Percentiles rank a stretch among this genome's conserved stretches.
These are phyloP conservation scores for Baudoinia panamericana DNA, from an alignment of 495 filamentous ascomycete species.

Conservation along the genomic window DNA sequence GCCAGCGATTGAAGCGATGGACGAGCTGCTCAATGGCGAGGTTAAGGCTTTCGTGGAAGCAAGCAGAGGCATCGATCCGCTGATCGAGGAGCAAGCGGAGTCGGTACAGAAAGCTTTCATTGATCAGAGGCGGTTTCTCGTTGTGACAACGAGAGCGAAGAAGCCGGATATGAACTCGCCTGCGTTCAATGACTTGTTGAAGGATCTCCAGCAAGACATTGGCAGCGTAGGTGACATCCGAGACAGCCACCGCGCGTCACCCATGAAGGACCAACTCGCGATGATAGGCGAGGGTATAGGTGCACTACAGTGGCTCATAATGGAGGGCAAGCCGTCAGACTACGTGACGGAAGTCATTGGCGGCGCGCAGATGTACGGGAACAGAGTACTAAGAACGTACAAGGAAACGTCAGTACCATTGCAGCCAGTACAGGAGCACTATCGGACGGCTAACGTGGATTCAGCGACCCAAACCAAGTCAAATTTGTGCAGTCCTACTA, in stretches of 20 bases:
- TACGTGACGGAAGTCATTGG: constrained; percentile 66
- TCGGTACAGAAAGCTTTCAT: constrained; percentile 55
- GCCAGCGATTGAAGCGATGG: constrained; percentile 70
- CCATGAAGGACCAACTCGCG: constrained; percentile 63
- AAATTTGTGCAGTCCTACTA: constrained; percentile 84
- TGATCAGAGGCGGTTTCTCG: constrained; percentile 73
- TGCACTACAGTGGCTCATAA: constrained; percentile 71
- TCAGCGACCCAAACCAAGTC: constrained; percentile 60
- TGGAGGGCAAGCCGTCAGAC: constrained; percentile 65
- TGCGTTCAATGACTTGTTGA: constrained; percentile 55
- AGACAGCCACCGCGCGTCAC: constrained; percentile 59
- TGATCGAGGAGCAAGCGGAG: constrained; percentile 66
- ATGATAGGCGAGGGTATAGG: constrained; percentile 81
- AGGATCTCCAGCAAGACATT: constrained; percentile 67
- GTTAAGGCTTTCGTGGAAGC: constrained; percentile 66
- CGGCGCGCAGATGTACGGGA: constrained; percentile 79
- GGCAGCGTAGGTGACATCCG: constrained; percentile 61
- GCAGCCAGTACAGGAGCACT: no score
- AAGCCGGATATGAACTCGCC: constrained; percentile 65
- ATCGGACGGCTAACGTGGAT: no score
- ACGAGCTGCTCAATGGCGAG: constrained; percentile 59
- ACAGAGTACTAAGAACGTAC: constrained; percentile 74
- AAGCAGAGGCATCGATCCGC: constrained; percentile 61
- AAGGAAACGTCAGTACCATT: constrained; percentile 66
- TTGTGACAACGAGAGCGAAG: constrained; percentile 79